These are phyloP conservation scores for Curvularia lunata DNA, from an alignment of 2,329 filamentous ascomycete species.

Conservation along the genomic window DNA sequence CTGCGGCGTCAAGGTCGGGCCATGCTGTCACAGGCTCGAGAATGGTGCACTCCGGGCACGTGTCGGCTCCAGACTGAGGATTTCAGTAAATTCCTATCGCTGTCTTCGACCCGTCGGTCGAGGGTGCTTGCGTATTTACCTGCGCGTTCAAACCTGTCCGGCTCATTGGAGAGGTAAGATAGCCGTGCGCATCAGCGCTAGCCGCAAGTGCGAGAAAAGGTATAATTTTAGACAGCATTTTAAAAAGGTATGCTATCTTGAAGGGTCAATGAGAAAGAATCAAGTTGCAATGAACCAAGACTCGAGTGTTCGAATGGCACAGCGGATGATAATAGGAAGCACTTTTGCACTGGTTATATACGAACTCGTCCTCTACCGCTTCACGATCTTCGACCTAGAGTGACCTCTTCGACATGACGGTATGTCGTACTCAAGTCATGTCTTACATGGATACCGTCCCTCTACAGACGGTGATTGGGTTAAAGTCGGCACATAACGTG, in stretches of 20 bases:
- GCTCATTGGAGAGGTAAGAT: constrained; percentile 43
- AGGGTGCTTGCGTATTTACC: constrained; percentile 9
- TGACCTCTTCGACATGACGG: background rate
- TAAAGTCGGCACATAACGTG: constrained; percentile 7
- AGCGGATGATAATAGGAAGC: background rate
- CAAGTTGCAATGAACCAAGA: background rate
- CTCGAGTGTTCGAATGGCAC: background rate
- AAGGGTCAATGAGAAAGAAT: background rate
- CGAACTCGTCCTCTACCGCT: background rate
- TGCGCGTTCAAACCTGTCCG: constrained; percentile 44
- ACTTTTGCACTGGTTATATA: constrained; percentile 4
- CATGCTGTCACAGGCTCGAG: constrained; percentile 44
- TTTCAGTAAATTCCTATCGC: background rate
- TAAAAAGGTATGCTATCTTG: background rate
- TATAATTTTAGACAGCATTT: constrained; percentile 27
- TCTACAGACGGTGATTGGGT: constrained; percentile 5
- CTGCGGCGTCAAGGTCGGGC: constrained; percentile 38
- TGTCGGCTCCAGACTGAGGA: constrained; percentile 34
- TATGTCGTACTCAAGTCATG: background rate
- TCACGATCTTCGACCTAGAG: background rate
- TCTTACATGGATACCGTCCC: background rate
- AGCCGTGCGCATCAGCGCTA: constrained; percentile 39
- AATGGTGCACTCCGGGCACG: constrained; percentile 46
- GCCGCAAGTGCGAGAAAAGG: constrained; percentile 29
- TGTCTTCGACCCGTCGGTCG: no score